Evolutionary conservation across 306 rosid species (phyloP), one percentile per base, ranked within the genome.

Genomic region (Citrullus mucosospermus): DNA sequence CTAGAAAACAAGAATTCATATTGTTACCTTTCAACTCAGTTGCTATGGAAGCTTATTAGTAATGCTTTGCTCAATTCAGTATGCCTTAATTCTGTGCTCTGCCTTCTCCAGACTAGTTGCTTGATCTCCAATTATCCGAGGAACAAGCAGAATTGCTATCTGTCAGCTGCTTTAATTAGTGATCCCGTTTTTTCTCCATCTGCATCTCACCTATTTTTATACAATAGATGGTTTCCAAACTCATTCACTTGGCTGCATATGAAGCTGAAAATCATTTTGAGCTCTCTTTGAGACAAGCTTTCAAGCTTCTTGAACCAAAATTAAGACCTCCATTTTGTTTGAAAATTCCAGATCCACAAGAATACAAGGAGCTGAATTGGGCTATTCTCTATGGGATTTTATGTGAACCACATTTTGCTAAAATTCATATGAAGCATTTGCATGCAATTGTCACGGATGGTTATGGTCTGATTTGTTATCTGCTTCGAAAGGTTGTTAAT

Each of bases 371-470:
- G 65, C 91, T 90, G 83, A 94, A 86, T 83, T 72, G 54, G 41
- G 97, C 96, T 0, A 89, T 94, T 32, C 84, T 92, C 41, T 85
- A 86, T 11, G 96, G 88, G 62, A 50, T 90, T 68, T 82, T 92
- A 65, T 80, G 86, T 2, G 93, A 94, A 84, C 88, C 91, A 73
- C 85, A 83, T 63, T 72, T 84, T 12, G 85, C 92, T 74, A 86
- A 81, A 84, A 85, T 54, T 83, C 97, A 92, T 85, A 69, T 93
- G 6, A 93, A 92, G 84, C 97, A 87, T 82, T 81, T 93, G 46
- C 98, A 93, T 80, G 92, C 90, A 16, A 25, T 89, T 16, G 93
- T 92, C 65, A 84, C 86, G 22, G 98, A 92, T 79, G 96, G 93
- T 48, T 89, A 93, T 65, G 71, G 81, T 32, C 78, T 71, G 1